Conservation (phyloP, 805 yeast species). For the Jamesozyma jinghongensis region DNA sequence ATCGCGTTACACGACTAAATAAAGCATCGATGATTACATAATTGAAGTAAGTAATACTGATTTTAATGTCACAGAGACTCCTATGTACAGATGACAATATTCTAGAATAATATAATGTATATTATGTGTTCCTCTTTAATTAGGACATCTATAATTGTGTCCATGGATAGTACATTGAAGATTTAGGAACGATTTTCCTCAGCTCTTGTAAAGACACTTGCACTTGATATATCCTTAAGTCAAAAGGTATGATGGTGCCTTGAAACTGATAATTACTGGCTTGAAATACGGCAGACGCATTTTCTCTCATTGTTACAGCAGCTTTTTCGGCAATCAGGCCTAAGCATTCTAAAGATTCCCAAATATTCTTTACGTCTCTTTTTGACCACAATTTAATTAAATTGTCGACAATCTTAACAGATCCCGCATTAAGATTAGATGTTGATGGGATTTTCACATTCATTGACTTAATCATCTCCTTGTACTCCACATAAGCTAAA, state of each 20-base stretch:
- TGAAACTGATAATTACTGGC: constrained; percentile 35
- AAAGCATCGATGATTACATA: no score
- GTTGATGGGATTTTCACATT: constrained; percentile 34
- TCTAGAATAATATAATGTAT: no score
- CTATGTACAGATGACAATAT: no score
- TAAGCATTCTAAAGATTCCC: constrained; percentile 59
- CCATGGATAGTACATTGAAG: constrained; percentile 27
- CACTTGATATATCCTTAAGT: constrained; percentile 41
- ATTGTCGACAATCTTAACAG: constrained; percentile 30
- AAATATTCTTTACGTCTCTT: constrained; percentile 52
- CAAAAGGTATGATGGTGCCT: constrained; percentile 30
- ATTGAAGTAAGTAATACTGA: no score
- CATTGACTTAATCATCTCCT: constrained; percentile 39
- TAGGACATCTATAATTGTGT: constrained; percentile 29
- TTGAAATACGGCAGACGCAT: constrained; percentile 32
- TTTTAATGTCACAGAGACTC: no score
- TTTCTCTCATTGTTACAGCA: constrained; percentile 36
- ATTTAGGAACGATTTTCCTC: constrained; percentile 26
- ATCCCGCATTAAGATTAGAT: constrained; percentile 14
- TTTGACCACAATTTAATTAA: constrained; percentile 50
- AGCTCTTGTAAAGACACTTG: constrained; percentile 47
- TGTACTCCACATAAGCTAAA: constrained; percentile 68
- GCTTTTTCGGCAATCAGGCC: constrained; percentile 45
- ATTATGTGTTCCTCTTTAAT: no score
- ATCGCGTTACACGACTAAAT: no score